A percentile compares a stretch with the other conserved stretches of the same genome.
Evolutionary conservation across 129 eudicot species (phyloP).

Genomic region (Deinandra increscens): DNA sequence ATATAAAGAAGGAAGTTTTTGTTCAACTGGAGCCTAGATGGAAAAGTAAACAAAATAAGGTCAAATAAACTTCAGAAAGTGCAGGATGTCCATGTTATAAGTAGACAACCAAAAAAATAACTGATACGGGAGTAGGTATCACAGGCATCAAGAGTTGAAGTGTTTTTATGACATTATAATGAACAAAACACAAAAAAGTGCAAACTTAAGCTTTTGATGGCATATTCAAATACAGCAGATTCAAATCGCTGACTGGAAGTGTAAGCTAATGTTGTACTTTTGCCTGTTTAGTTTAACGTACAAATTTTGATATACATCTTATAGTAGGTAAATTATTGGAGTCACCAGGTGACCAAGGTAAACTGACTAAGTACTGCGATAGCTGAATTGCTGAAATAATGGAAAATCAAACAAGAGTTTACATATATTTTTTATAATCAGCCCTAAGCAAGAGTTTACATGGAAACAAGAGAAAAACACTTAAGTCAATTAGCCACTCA

Average conservation of each 20-base stretch:
- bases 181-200: background rate
- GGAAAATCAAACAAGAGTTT: background rate
- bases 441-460: background rate
- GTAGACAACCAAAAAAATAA: background rate
- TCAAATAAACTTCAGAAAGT: constrained; percentile 1
- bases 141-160: constrained; percentile 15
- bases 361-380: background rate
- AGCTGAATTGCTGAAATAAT: background rate
- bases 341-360: background rate
- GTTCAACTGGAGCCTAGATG: constrained; percentile 78
- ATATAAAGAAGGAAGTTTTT: constrained; percentile 82
- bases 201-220: constrained; percentile 1
- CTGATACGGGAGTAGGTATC: background rate
- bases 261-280: background rate
- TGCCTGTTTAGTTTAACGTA: background rate
- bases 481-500: no score
- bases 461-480: background rate
- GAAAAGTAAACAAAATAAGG: constrained; percentile 24
- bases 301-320: background rate
- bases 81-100: constrained; percentile 1
- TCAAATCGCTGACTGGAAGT: background rate
- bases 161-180: background rate
- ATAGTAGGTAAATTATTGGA: background rate
- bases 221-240: constrained; percentile 17
- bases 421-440: no score